phyloP scores from a whole-genome alignment of 768 basidiomycete species.

The Suillus variegatus region DNA sequence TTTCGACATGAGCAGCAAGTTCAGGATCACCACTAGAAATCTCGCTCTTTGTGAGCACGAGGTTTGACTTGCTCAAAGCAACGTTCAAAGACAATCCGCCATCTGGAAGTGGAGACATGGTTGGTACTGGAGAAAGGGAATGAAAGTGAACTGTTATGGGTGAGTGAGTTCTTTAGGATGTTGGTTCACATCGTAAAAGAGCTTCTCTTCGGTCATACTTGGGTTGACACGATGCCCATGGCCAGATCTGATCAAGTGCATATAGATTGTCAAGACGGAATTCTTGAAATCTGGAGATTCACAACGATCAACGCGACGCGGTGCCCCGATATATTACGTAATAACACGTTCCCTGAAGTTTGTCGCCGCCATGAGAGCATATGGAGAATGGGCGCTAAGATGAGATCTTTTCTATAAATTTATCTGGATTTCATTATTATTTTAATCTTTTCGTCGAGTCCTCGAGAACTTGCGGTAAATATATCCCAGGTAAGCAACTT shows the following conservation, averaged over 20 bases:
- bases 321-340: constrained; percentile 4
- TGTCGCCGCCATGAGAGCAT: background rate
- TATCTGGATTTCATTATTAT: too few relatives aligned
- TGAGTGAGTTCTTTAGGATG: constrained; percentile 16
- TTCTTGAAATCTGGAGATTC: background rate
- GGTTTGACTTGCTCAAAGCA: constrained; percentile 2
- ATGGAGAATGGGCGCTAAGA: too few relatives aligned
- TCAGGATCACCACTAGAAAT: background rate
- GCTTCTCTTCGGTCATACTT: constrained; percentile 17
- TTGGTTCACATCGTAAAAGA: background rate
- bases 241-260: background rate
- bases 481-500: too few relatives aligned
- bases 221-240: constrained; percentile 3
- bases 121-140: constrained; percentile 5
- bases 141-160: background rate
- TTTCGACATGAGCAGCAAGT: background rate
- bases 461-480: too few relatives aligned
- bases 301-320: background rate
- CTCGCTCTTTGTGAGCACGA: constrained; percentile 5
- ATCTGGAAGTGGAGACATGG: constrained; percentile 11
- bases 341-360: too few relatives aligned
- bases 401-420: too few relatives aligned
- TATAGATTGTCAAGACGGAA: constrained; percentile 5
- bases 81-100: constrained; percentile 1
- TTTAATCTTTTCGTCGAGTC: too few relatives aligned